phyloP scores from a whole-genome alignment of 2,329 filamentous ascomycete genomes.

The Cercospora berteroae region DNA sequence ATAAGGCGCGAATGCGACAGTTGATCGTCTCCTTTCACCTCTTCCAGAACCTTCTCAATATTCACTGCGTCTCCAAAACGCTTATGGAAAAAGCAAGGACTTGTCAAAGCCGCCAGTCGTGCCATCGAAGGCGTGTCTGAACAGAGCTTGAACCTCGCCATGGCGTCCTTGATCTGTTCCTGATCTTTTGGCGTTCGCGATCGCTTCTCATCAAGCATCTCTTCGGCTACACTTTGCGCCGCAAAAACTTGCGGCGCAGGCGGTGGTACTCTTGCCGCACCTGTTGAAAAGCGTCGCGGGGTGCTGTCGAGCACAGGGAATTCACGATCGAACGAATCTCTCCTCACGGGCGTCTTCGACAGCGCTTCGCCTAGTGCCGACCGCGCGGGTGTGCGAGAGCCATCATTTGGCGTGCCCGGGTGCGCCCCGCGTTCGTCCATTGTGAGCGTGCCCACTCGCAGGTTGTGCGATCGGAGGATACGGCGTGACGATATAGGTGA shows the following conservation, averaged over 20 bases:
- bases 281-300: slow-evolving; percentile 37
- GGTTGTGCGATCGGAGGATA: not conserved
- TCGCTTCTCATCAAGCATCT: slow-evolving; percentile 31
- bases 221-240: slow-evolving; percentile 32
- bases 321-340: slow-evolving; percentile 37
- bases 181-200: slow-evolving; percentile 29
- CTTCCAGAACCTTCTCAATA: slow-evolving; percentile 89
- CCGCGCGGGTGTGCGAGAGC: slow-evolving; percentile 14
- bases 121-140: slow-evolving; percentile 35
- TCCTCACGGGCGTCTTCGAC: slow-evolving; percentile 31
- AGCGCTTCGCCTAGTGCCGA: slow-evolving; percentile 34
- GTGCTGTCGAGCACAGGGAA: slow-evolving; percentile 32
- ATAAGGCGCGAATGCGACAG: slow-evolving; percentile 92
- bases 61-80: slow-evolving; percentile 95
- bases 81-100: slow-evolving; percentile 96
- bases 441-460: not conserved
- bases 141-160: slow-evolving; percentile 32
- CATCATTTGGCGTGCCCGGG: slow-evolving; percentile 25
- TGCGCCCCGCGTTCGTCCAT: slow-evolving; percentile 19
- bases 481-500: not conserved
- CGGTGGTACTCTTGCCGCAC: slow-evolving; percentile 35
- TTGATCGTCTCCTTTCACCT: slow-evolving; percentile 83
- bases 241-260: slow-evolving; percentile 34
- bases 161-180: slow-evolving; percentile 30
- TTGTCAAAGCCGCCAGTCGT: slow-evolving; percentile 69